Evolutionary conservation across 371 early-diverging fungal species (phyloP).

Genomic region (Mucor velutinosus): DNA sequence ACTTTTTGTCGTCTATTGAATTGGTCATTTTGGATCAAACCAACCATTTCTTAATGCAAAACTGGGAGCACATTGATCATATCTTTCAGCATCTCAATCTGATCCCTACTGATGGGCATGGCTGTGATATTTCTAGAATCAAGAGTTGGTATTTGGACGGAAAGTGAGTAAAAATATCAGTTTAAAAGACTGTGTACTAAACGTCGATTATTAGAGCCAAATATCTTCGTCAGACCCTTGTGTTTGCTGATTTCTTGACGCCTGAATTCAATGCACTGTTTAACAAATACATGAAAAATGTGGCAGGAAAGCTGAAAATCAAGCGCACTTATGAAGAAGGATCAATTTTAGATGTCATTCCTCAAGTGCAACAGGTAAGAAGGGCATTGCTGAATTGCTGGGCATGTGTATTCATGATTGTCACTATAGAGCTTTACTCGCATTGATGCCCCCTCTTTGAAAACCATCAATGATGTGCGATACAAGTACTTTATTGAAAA

Average conservation of each 20-base stretch:
- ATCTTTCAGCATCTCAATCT: constrained; percentile 82
- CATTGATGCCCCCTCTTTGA: constrained; percentile 59
- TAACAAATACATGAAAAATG: constrained; percentile 74
- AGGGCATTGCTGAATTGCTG: background rate
- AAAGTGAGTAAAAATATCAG: constrained; percentile 33
- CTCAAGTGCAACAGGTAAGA: constrained; percentile 75
- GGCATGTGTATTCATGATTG: constrained; percentile 1
- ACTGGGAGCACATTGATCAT: constrained; percentile 95
- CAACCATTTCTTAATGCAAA: constrained; percentile 93
- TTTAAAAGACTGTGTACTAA: background rate
- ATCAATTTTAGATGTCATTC: constrained; percentile 74
- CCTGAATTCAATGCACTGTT: constrained; percentile 91
- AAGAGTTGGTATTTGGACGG: constrained; percentile 87
- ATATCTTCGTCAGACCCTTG: constrained; percentile 86
- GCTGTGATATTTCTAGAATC: constrained; percentile 93
- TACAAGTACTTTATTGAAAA: constrained; percentile 87
- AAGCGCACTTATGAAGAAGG: constrained; percentile 65
- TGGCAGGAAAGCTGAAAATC: constrained; percentile 77
- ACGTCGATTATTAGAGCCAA: constrained; percentile 54
- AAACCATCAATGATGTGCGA: constrained; percentile 75
- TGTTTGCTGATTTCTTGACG: constrained; percentile 76
- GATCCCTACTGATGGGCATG: constrained; percentile 86
- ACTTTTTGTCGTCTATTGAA: constrained; percentile 93
- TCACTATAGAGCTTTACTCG: constrained; percentile 64
- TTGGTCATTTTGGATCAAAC: constrained; percentile 86